Base-by-base conservation (phyloP, 306 rosid genomes). In the Pueraria montana region DNA sequence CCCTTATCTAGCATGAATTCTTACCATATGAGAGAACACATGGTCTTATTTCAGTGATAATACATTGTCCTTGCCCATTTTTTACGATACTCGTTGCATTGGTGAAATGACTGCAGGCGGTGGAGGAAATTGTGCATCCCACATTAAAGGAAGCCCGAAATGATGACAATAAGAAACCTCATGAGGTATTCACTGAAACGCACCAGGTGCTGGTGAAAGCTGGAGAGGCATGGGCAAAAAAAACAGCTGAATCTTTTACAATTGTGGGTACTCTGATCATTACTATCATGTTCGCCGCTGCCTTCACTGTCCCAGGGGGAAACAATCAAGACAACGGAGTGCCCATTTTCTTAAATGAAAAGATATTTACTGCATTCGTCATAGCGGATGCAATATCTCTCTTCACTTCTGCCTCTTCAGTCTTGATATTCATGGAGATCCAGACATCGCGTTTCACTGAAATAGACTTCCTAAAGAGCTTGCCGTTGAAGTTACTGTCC, bases 211-310 rank as follows among this genome's bases (percentile, higher is more conserved):
- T 38, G 50, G 59, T 52, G 30, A 77, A 78, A 71, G 38, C 6
- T 0, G 86, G 86, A 6, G 80, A 77, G 79, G 18, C 48, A 62
- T 83, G 86, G 86, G 79, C 79, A 14, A 83, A 83, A 46, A 58
- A 70, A 0, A 77, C 79, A 23, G 74, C 82, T 2, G 7, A 38
- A 21, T 71, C 81, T 13, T 76, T 69, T 3, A 21, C 80, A 3
- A 0, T 72, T 23, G 87, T 78, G 4, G 69, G 76, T 1, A 45
- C 70, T 9, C 82, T 78, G 6, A 72, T 84, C 18, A 45, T 43
- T 4, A 84, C 83, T 0, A 68, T 83, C 4, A 68, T 66, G 76
- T 79, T 79, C 4, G 83, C 83, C 5, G 67, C 83, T 0, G 86
- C n/a, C n/a, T n/a, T n/a, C n/a, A n/a, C n/a, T n/a, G n/a, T n/a